A percentile compares a stretch with the other conserved stretches of the same genome.
These are phyloP conservation scores for Litsea cubeba DNA, from an alignment of 164 flowering plant genomes.

Conservation along the genomic window DNA sequence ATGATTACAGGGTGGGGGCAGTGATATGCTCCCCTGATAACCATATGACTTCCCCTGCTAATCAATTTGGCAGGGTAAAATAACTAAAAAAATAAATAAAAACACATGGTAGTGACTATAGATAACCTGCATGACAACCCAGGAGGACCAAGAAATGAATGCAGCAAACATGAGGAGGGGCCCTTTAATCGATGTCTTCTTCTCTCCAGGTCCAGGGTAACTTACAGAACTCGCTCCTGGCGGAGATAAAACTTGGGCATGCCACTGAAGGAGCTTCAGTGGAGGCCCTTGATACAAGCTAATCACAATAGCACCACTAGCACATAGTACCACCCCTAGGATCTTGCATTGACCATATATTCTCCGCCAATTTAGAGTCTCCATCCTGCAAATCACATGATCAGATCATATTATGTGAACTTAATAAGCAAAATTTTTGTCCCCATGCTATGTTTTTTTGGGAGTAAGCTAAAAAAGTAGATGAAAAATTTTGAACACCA, in stretches of 20 bases:
- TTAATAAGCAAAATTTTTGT: not conserved
- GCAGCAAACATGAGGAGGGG: constrained; percentile 14
- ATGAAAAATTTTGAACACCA: too few relatives aligned
- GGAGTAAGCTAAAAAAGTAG: too few relatives aligned
- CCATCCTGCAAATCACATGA: constrained; percentile 10
- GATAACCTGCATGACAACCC: constrained; percentile 22
- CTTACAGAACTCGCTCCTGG: not conserved
- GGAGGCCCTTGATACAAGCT: constrained; percentile 30
- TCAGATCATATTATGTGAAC: not conserved
- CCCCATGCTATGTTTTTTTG: not conserved
- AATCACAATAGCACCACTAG: constrained; percentile 21
- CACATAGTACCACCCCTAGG: constrained; percentile 17
- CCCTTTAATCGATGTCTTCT: constrained; percentile 1
- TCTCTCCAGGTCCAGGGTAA: not conserved
- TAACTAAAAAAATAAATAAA: too few relatives aligned
- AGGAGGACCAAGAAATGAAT: constrained; percentile 11
- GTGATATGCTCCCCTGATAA: too few relatives aligned
- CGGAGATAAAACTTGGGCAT: not conserved
- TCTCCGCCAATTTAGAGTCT: constrained; percentile 11
- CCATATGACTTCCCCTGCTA: too few relatives aligned
- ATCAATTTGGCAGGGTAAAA: too few relatives aligned
- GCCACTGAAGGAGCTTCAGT: constrained; percentile 14
- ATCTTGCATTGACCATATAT: constrained; percentile 21
- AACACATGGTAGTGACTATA: not conserved
- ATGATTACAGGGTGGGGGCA: too few relatives aligned